Evolutionary conservation across 148 eudicot genomes (phyloP).

Genomic region (Fagopyrum tataricum): DNA sequence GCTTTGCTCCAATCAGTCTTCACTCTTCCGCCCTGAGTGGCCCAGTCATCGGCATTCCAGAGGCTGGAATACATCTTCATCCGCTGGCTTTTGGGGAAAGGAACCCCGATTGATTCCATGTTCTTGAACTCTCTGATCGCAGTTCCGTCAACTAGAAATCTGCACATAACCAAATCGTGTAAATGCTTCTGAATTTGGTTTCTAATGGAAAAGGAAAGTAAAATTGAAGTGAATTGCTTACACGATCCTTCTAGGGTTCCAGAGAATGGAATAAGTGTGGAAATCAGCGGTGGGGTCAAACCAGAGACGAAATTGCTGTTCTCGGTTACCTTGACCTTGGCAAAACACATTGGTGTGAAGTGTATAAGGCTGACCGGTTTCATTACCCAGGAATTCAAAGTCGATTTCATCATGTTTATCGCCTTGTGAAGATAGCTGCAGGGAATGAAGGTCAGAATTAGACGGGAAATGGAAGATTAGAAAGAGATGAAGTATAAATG

Average conservation of each 20-base stretch:
- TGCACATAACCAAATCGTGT: background rate
- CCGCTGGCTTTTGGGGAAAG: constrained; percentile 14
- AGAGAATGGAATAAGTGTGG: constrained; percentile 16
- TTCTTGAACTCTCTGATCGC: constrained; percentile 19
- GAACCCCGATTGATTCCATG: constrained; percentile 16
- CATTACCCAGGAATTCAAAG: constrained; percentile 13
- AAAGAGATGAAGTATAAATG: background rate
- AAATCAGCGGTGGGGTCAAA: constrained; percentile 15
- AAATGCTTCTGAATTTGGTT: background rate
- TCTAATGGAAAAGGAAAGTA: too few species aligned
- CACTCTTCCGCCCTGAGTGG: constrained; percentile 30
- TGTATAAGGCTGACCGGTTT: constrained; percentile 10
- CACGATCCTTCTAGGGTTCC: constrained; percentile 17
- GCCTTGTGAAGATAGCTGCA: constrained; percentile 15
- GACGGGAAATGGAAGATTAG: background rate
- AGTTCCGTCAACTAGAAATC: constrained; percentile 10
- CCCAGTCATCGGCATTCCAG: constrained; percentile 14
- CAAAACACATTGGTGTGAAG: constrained; percentile 14
- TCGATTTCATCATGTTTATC: constrained; percentile 15
- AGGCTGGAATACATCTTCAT: constrained; percentile 18
- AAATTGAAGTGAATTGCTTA: background rate
- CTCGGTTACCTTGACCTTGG: constrained; percentile 13
- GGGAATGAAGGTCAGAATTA: background rate
- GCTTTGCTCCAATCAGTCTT: constrained; percentile 31
- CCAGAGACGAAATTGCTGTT: constrained; percentile 16